These are phyloP conservation scores for Uronychia setigera DNA, from an alignment of 73 alveolate species.

Conservation along the genomic window DNA sequence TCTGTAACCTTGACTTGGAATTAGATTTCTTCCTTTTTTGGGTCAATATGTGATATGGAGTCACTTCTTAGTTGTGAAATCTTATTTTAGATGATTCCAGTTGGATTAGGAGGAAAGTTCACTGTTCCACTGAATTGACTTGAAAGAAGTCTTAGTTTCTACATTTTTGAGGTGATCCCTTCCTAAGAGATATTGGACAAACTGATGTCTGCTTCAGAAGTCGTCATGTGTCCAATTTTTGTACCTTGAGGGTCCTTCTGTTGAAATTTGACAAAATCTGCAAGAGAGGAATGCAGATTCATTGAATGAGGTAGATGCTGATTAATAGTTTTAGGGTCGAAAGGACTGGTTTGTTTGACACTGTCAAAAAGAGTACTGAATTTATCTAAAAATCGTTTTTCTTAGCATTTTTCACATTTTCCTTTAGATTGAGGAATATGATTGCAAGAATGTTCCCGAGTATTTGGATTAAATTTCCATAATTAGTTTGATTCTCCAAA, in stretches of 20 bases:
- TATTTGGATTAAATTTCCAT: too few relatives aligned
- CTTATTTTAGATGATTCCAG: neutral
- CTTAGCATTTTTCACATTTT: too few relatives aligned
- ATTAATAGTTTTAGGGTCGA: too few relatives aligned
- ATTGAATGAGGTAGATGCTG: neutral
- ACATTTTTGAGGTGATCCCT: neutral
- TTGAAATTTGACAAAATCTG: neutral
- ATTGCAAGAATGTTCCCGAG: too few relatives aligned
- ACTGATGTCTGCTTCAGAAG: neutral
- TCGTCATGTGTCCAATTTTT: too few relatives aligned
- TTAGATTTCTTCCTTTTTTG: neutral
- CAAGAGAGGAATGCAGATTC: neutral
- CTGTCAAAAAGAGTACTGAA: too few relatives aligned
- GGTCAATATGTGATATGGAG: neutral
- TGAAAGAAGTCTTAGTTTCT: neutral
- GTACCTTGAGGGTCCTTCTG: neutral
- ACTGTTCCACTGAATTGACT: too few relatives aligned
- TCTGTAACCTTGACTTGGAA: neutral
- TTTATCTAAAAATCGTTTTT: too few relatives aligned
- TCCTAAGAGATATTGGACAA: neutral
- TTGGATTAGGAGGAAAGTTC: neutral
- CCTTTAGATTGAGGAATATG: too few relatives aligned
- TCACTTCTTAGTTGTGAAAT: neutral
- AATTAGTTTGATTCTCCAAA: too few relatives aligned
- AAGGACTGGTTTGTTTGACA: too few relatives aligned